Base-by-base conservation (phyloP, 2,329 filamentous ascomycete genomes). In the Sclerotinia trifoliorum region DNA sequence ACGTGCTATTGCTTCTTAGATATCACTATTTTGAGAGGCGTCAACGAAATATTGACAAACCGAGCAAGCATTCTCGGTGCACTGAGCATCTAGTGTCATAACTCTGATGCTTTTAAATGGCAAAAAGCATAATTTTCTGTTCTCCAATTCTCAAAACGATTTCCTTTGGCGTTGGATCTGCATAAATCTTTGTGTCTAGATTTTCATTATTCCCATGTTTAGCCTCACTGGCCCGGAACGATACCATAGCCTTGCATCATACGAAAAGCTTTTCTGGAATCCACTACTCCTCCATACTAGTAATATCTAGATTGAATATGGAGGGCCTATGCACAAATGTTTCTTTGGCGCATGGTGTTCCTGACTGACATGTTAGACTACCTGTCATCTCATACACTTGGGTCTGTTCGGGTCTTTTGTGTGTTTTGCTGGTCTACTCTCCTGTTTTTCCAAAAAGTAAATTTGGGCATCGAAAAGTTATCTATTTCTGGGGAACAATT, bases 1-100 rank as follows among this genome's bases (percentile, higher is more conserved):
- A 32, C 76, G 77, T 58, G 72, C 74, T 39, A 75, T 78, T 70
- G 75, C 76, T 66, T 78, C 76, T 66, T 78, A 72, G 72, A 57
- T 68, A 55, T 48, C 46, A 64, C 29, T 39, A 51, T 64, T 64
- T 32, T 46, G 21, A 62, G 58, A 67, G 32, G 65, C 46, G 65
- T 67, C 60, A 58, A 42, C 15, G n/a, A 65, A 35, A 56, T 58
- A 55, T 60, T 65, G 68, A 65, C 67, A 66, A 63, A 32, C 63
- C 56, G 54, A 64, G 63, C 62, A 68, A 58, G 57, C 62, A 66
- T 57, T 66, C 57, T 68, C 69, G 66, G 65, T 42, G 57, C 65
- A 63, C 57, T 55, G 65, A 63, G 57, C 65, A 67, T 52, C 55
- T 66, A 68, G 44, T 68, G 42, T 56, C 48, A 55, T 57, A 42